Percentiles rank a stretch among this genome's conserved stretches.
These are phyloP conservation scores for Marasmius sp. DNA, from an alignment of 1,284 basidiomycete species.

Conservation along the genomic window DNA sequence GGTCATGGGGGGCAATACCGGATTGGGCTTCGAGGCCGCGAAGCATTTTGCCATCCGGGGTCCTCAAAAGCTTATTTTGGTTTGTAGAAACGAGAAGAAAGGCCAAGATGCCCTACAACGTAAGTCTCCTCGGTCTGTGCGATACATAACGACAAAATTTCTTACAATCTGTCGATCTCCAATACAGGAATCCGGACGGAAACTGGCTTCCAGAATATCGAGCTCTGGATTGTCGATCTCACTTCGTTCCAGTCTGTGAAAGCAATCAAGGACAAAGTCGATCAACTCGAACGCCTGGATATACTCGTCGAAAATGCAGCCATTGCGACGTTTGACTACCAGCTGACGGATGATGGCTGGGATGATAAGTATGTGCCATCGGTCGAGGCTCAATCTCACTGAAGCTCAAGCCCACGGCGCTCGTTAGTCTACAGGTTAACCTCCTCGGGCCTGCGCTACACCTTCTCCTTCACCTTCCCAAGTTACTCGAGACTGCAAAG, in stretches of 20 bases:
- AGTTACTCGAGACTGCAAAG: slow-evolving; percentile 35
- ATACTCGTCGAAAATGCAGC: slow-evolving; percentile 43
- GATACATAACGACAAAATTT: too few relatives aligned
- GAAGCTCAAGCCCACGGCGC: not conserved
- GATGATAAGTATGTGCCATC: slow-evolving; percentile 32
- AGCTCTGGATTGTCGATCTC: slow-evolving; percentile 40
- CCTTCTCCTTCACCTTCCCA: slow-evolving; percentile 40
- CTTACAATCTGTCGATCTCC: not conserved
- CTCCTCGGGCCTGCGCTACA: slow-evolving; percentile 37
- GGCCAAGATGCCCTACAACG: slow-evolving; percentile 8
- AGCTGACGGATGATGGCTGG: slow-evolving; percentile 35
- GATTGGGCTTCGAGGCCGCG: slow-evolving; percentile 32
- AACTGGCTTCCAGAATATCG: slow-evolving; percentile 29
- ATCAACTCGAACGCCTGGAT: slow-evolving; percentile 37
- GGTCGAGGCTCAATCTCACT: not conserved
- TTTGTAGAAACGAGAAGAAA: slow-evolving; percentile 25
- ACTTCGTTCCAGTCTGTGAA: slow-evolving; percentile 36
- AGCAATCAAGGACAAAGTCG: slow-evolving; percentile 34
- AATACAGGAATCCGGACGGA: slow-evolving; percentile 28
- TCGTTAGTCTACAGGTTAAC: slow-evolving; percentile 43
- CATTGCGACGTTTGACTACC: slow-evolving; percentile 17
- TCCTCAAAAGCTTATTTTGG: slow-evolving; percentile 27
- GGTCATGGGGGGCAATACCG: slow-evolving; percentile 33
- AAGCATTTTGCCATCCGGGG: slow-evolving; percentile 33
- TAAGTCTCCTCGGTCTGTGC: too few relatives aligned